Evolutionary conservation across 306 rosid genomes (phyloP).

Genomic region (Begonia loranthoides): DNA sequence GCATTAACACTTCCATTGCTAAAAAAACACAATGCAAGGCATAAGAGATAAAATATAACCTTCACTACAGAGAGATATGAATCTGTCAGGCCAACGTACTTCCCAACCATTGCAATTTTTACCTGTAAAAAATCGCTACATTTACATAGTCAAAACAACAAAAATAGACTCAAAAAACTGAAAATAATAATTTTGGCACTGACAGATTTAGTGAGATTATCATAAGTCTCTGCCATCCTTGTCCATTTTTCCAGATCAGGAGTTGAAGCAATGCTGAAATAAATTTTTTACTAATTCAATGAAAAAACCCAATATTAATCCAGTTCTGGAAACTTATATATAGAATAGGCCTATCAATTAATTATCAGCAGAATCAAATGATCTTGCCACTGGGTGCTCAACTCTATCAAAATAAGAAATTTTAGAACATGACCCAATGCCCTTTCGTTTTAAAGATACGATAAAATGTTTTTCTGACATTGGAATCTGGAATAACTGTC

Average conservation of each 20-base stretch:
- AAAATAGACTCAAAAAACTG: slow-evolving; percentile 7
- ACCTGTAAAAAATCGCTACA: slow-evolving; percentile 40
- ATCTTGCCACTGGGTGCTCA: not conserved
- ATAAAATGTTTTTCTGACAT: too few species aligned
- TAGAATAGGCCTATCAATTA: too few species aligned
- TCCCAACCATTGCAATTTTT: slow-evolving; percentile 96
- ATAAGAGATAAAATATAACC: slow-evolving; percentile 29
- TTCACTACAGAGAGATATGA: slow-evolving; percentile 96
- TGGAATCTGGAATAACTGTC: not conserved
- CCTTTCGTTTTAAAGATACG: too few species aligned
- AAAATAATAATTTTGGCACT: slow-evolving; percentile 23
- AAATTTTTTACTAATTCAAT: slow-evolving; percentile 10
- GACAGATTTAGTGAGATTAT: slow-evolving; percentile 68
- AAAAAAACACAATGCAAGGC: not conserved
- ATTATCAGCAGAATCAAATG: not conserved
- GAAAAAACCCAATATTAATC: slow-evolving; percentile 9
- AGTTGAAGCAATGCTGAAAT: slow-evolving; percentile 49
- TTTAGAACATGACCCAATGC: too few species aligned
- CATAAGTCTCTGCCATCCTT: slow-evolving; percentile 81
- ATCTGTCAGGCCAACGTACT: slow-evolving; percentile 88
- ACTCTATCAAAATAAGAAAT: not conserved
- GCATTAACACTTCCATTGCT: not conserved
- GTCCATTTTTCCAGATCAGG: slow-evolving; percentile 88
- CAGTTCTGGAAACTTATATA: not conserved
- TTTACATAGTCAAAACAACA: slow-evolving; percentile 9